Conservation (phyloP, 2,329 filamentous ascomycete genomes). For the Calonectria montana region DNA sequence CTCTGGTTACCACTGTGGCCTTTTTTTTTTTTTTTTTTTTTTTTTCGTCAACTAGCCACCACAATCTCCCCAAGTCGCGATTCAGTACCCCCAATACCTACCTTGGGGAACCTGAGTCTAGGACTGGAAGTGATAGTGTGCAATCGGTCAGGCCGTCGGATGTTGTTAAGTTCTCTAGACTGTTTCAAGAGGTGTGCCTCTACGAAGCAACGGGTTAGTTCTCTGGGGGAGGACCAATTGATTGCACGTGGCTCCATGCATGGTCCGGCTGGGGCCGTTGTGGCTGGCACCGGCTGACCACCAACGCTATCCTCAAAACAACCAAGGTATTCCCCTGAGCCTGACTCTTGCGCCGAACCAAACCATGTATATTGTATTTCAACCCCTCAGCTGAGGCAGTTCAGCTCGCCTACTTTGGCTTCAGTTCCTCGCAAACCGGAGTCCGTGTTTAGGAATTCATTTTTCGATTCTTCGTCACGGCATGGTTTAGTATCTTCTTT, state of each 20-base stretch:
- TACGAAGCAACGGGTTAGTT: not conserved
- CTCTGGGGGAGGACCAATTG: not conserved
- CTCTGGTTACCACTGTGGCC: not conserved
- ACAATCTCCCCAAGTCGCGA: not conserved
- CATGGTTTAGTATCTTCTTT: not conserved
- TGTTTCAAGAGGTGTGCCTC: slow-evolving; percentile 3
- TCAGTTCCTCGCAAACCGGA: not conserved
- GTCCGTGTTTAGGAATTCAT: not conserved
- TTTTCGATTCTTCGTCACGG: not conserved
- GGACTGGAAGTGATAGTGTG: not conserved
- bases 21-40: not conserved
- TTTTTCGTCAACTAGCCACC: not conserved
- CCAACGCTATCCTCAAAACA: slow-evolving; percentile 7
- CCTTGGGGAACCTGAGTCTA: not conserved
- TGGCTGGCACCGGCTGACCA: slow-evolving; percentile 13
- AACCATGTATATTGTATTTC: not conserved
- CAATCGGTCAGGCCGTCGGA: slow-evolving; percentile 4
- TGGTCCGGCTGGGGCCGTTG: slow-evolving; percentile 7
- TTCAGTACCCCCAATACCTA: not conserved
- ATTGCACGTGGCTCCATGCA: not conserved
- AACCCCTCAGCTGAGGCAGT: not conserved
- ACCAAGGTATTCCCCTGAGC: slow-evolving; percentile 7
- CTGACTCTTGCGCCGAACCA: slow-evolving; percentile 12
- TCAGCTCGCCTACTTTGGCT: not conserved
- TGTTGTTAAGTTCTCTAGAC: slow-evolving; percentile 14